Conservation (phyloP, 306 rosid genomes). For the Benincasa hispida region DNA sequence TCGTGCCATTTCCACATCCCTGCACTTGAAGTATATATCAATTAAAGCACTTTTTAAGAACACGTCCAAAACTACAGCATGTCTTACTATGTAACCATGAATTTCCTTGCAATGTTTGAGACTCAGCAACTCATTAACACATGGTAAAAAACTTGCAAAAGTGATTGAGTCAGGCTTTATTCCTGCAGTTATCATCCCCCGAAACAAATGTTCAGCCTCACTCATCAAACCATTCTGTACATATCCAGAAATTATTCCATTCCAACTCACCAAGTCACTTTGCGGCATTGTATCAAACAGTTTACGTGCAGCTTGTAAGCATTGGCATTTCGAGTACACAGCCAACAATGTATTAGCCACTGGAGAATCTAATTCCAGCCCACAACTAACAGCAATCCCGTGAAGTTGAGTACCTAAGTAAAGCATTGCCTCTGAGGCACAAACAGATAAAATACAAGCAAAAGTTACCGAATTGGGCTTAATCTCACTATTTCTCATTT, state of each 20-base stretch:
- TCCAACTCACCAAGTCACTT: conserved; percentile 59
- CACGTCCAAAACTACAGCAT: conserved; percentile 40
- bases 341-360: conserved; percentile 53
- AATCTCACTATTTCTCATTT: conserved; percentile 26
- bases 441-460: conserved; percentile 41
- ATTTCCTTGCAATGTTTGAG: conserved; percentile 45
- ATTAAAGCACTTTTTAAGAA: conserved; percentile 58
- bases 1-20: conserved; percentile 38
- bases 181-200: conserved; percentile 41
- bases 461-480: conserved; percentile 25
- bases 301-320: conserved; percentile 30
- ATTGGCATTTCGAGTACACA: conserved; percentile 53
- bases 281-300: conserved; percentile 35
- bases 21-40: conserved; percentile 45
- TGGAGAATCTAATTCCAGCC: conserved; percentile 41
- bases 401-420: conserved; percentile 54
- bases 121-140: conserved; percentile 32
- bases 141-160: conserved; percentile 66
- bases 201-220: conserved; percentile 39
- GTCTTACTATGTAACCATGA: conserved; percentile 50
- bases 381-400: conserved; percentile 40
- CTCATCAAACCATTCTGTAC: conserved; percentile 47
- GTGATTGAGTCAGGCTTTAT: conserved; percentile 52
- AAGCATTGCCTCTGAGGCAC: conserved; percentile 41
- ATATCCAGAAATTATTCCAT: conserved; percentile 57